Conservation (phyloP, 345 rosid genomes). For the Arabidopsis arenosa region DNA sequence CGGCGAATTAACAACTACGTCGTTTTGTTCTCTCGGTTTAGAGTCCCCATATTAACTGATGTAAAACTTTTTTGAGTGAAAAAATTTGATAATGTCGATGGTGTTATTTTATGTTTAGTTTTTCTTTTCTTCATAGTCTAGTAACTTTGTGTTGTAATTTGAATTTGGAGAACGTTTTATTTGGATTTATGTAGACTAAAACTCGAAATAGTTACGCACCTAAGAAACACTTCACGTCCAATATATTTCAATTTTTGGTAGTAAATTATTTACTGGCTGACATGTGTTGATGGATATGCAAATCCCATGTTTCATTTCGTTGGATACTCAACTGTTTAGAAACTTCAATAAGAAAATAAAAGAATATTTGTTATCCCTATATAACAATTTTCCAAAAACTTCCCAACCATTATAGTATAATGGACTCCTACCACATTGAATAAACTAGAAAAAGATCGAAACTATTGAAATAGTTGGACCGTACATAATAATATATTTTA, state of each 20-base stretch:
- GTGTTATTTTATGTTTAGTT: not conserved
- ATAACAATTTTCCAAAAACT: no score
- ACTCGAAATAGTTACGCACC: not conserved
- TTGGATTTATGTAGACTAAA: not conserved
- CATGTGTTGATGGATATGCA: not conserved
- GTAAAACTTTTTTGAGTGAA: slow-evolving; percentile 27
- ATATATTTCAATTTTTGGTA: not conserved
- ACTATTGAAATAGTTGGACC: slow-evolving; percentile 14
- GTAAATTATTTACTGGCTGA: not conserved
- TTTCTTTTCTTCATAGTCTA: not conserved
- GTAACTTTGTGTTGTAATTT: not conserved
- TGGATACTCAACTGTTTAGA: not conserved
- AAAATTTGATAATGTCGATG: not conserved
- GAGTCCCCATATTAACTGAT: slow-evolving; percentile 16
- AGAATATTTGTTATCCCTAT: no score
- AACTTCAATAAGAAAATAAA: not conserved
- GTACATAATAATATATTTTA: slow-evolving; percentile 3
- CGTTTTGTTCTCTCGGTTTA: slow-evolving; percentile 31
- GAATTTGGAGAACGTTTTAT: not conserved
- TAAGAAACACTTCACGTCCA: not conserved
- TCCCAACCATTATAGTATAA: not conserved
- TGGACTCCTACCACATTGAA: slow-evolving; percentile 20
- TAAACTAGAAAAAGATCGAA: not conserved
- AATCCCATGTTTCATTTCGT: not conserved
- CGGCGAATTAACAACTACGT: slow-evolving; percentile 21